phyloP scores from a whole-genome alignment of 2,329 filamentous ascomycete species.

The Lachnellula willkommii region DNA sequence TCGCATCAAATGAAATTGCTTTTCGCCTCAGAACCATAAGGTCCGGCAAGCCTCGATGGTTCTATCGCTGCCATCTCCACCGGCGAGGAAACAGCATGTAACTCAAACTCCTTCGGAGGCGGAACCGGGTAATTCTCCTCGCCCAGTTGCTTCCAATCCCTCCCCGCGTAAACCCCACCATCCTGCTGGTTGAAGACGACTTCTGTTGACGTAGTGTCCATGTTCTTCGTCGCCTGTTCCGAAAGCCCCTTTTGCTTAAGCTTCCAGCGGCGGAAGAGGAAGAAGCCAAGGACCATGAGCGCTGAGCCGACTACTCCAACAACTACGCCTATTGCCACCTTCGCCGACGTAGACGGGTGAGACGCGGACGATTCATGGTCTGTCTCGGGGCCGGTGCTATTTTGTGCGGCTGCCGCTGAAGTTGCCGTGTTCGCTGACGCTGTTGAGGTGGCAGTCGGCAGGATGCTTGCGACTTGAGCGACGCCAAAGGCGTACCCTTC shows the following conservation, averaged over 20 bases:
- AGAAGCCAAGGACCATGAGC: conserved; percentile 2
- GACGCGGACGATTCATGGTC: neutral
- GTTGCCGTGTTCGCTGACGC: conserved; percentile 3
- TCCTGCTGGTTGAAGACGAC: neutral
- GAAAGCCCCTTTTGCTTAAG: conserved; percentile 6
- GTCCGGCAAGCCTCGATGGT: no score
- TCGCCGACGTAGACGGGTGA: conserved; percentile 1
- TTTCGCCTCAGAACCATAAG: no score
- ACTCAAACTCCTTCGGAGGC: neutral
- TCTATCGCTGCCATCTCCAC: neutral
- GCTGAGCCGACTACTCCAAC: neutral
- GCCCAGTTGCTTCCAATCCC: neutral
- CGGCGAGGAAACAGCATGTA: neutral
- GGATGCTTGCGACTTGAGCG: conserved; percentile 10
- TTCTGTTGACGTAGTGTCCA: neutral
- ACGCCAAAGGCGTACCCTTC: conserved; percentile 21
- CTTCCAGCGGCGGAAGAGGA: conserved; percentile 7
- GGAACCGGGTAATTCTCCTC: neutral
- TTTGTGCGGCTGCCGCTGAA: conserved; percentile 5
- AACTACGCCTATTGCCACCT: conserved; percentile 8
- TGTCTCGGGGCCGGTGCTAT: conserved; percentile 2
- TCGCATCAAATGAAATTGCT: no score
- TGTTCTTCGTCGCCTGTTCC: conserved; percentile 5
- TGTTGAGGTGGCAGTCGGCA: neutral
- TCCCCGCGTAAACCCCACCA: neutral